Evolutionary conservation across 2,329 filamentous ascomycete species (phyloP).

Genomic region (Paraphoma sp.): DNA sequence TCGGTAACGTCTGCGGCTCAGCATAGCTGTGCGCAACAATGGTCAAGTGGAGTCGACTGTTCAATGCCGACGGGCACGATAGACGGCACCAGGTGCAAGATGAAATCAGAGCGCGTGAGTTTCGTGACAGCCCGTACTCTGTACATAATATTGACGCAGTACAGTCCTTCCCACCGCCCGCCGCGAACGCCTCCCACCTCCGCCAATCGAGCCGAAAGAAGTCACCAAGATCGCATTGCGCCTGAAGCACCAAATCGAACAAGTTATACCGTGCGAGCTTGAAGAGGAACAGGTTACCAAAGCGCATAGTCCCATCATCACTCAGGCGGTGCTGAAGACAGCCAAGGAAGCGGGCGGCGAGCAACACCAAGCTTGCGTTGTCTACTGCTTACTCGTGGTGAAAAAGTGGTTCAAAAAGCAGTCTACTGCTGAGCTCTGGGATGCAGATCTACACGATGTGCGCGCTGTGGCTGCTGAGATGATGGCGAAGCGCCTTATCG

Average conservation of each 20-base stretch:
- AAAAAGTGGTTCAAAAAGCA: slow-evolving; percentile 81
- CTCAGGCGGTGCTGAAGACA: slow-evolving; percentile 76
- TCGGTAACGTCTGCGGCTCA: not conserved
- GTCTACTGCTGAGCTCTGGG: slow-evolving; percentile 84
- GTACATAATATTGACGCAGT: slow-evolving; percentile 7
- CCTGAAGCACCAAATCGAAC: slow-evolving; percentile 87
- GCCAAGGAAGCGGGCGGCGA: slow-evolving; percentile 81
- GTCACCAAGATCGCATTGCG: slow-evolving; percentile 91
- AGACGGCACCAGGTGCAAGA: slow-evolving; percentile 49
- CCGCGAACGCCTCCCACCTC: slow-evolving; percentile 63
- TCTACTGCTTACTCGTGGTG: slow-evolving; percentile 80
- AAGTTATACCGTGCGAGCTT: slow-evolving; percentile 88
- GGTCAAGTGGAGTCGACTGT: slow-evolving; percentile 49
- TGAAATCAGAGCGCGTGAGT: slow-evolving; percentile 50
- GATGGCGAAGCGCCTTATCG: slow-evolving; percentile 89
- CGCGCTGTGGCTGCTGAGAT: slow-evolving; percentile 87
- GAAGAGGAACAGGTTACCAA: slow-evolving; percentile 75
- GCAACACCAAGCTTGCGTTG: slow-evolving; percentile 78
- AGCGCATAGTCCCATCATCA: slow-evolving; percentile 87
- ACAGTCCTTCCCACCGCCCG: slow-evolving; percentile 70
- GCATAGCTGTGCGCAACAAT: slow-evolving; percentile 26
- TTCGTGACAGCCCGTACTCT: not conserved
- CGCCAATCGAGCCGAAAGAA: slow-evolving; percentile 75
- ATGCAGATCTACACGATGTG: slow-evolving; percentile 81
- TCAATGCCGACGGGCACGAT: slow-evolving; percentile 47